Base-by-base conservation (phyloP, 2,329 filamentous ascomycete genomes). In the Diaporthe humulicola region DNA sequence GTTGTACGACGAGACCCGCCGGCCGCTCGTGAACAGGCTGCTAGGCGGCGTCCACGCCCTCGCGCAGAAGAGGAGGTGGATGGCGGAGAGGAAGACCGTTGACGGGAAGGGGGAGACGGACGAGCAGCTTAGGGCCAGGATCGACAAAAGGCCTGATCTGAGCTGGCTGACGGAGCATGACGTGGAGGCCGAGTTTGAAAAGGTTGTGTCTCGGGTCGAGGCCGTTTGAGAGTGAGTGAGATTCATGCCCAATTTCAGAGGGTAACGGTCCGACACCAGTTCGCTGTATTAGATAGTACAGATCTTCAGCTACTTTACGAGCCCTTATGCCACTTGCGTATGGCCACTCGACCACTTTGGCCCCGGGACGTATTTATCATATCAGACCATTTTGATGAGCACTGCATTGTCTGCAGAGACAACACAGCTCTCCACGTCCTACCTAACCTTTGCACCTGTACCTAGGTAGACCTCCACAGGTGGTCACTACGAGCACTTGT, bases 141-240 rank as follows among this genome's bases (percentile, higher is more conserved):
- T 87, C 75, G 79, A 75, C n/a, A 81, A 77, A 19, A 79, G 86
- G 7, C 79, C 80, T 0, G 81, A 86, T 70, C 81, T 83, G 8
- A 80, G 77, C 25, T 88, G 86, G 86, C 80, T 88, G 33, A 84
- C 84, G 25, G 86, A 87, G 76, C 86, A 88, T 78, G 84, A 87
- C 77, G 85, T 87, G 6, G 81, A 84, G 61, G 77, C 78, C 5
- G 81, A 83, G 10, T 87, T 86, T 40, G 28, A 40, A 28, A 66
- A 33, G 57, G 42, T 71, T 2, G 33, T 50, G 7, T 10, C 60
- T 0, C 9, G 40, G 5, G 17, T 66, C 14, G 60, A 48, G 28
- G 40, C 19, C 2, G 40, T 48, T 42, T 48, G 60, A 66, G 40
- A 6, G 19, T 8, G 40, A 30, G 17, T 17, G 17, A 4, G 14